Evolutionary conservation across 1,284 basidiomycete genomes (phyloP), one percentile per base, ranked within the genome.

Genomic region (Cutaneotrichosporon spelunceum): DNA sequence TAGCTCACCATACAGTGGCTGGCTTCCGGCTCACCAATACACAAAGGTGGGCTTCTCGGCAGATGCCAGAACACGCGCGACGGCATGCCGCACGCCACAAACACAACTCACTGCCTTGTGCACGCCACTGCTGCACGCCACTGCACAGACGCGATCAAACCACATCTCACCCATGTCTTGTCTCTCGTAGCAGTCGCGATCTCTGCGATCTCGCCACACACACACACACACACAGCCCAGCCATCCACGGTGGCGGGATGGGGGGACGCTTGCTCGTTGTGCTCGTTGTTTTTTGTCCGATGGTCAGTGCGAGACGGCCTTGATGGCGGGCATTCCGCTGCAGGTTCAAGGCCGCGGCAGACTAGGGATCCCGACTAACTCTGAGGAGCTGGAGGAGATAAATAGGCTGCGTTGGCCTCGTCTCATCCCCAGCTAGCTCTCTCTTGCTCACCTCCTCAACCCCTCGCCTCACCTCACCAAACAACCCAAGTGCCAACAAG

Each of bases 91-190:
- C 36, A 6, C 8, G 13, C 6, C 36, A 42, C 39, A 42, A 16
- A 19, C 39, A 19, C 39, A 16, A 42, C 39, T 7, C n/a, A 19
- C 39, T 19, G 16, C 19, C 39, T 42, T 42, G 19, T 42, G 45
- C 13, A 47, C 45, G 45, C 45, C 45, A 26, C 45, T 26, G 45
- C 39, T 42, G 45, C 13, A 47, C 45, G 45, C 45, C 45, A 26
- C 45, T 26, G 45, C 45, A 47, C 45, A 23, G 45, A 14, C 45
- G 45, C 45, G 24, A 26, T 47, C 45, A 23, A 42, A 42, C 39
- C 39, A 42, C 39, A 42, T 42, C 39, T 42, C 39, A 39, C 19
- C 19, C 19, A 4, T 42, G 7, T 42, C 39, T 14, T 4, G 34
- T 4, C 8, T 14, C 3, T 4, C 4, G 34, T 16, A 3, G 14